Evolutionary conservation across 139 green algal species (phyloP), one percentile per base, ranked within the genome.

Genomic region (Chlamydomonas applanata): DNA sequence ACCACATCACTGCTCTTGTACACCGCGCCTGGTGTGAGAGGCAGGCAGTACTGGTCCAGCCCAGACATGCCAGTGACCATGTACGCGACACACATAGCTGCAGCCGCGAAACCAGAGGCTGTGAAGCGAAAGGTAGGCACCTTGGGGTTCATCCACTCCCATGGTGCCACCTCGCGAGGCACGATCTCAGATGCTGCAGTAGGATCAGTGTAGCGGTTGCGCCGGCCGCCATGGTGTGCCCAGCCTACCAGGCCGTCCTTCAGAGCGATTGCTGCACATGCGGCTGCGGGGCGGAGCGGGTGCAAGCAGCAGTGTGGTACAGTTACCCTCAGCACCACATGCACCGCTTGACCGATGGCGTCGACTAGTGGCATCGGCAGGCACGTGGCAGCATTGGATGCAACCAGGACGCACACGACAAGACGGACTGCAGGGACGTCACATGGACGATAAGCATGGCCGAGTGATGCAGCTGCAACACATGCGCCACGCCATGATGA

Each of bases 51-150:
- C 29, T 80, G 57, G 1, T 54, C 60, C 52, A 82, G n/a, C 14
- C 73, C 76, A 19, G 59, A 71, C 79, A 85, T 88, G 60, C 79
- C 83, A 0, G 79, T 85, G 30, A 56, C 65, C 76, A 88, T 79
- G 61, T 82, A 84, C 22, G 36, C 22, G 5, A 56, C 65, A 20
- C 75, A 83, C 63, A 82, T 72, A 1, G 30, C 59, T 2, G 70
- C 34, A 25, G 77, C 66, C 13, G 66, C 27, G 46, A 62, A 49
- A 19, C 70, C 69, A 20, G 30, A 76, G 44, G 16, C 45, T n/a
- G 27, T 65, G 35, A 72, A 40, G 29, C 54, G 36, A 11, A 49
- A 46, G 13, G 11, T 17, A 19, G 49, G 68, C 29, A 64, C 7
- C 14, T 29, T 36, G 5, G 45, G 69, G 20, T 66, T 46, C 11